These are phyloP conservation scores for Nematodospora valgi DNA, from an alignment of 805 yeast species.

Conservation along the genomic window DNA sequence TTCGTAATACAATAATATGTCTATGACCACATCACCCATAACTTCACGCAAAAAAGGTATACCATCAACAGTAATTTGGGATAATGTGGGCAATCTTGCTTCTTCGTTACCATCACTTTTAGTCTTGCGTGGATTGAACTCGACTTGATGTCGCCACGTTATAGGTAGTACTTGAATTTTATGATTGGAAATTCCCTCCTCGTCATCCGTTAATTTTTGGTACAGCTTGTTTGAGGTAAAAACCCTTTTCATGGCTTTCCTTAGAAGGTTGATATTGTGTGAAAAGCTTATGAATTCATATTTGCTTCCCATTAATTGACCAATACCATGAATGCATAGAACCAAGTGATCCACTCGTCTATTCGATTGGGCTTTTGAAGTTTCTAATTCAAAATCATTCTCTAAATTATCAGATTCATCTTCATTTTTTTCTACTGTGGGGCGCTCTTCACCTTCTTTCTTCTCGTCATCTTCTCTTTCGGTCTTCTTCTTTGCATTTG, in stretches of 20 bases:
- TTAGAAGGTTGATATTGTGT: constrained; percentile 69
- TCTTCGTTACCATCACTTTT: constrained; percentile 35
- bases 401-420: constrained; percentile 39
- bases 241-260: constrained; percentile 53
- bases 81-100: constrained; percentile 58
- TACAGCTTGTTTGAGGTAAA: constrained; percentile 39
- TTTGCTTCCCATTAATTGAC: constrained; percentile 76
- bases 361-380: constrained; percentile 15
- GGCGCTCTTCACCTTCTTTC: constrained; percentile 9
- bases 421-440: constrained; percentile 15
- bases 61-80: constrained; percentile 72
- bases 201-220: constrained; percentile 25
- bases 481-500: constrained; percentile 8
- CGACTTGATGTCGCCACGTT: constrained; percentile 80
- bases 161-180: constrained; percentile 83
- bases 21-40: constrained; percentile 82
- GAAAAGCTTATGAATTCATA: constrained; percentile 82
- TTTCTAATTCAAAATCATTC: constrained; percentile 41
- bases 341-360: constrained; percentile 58
- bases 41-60: constrained; percentile 71
- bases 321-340: constrained; percentile 89
- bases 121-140: constrained; percentile 49
- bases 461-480: neutral
- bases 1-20: constrained; percentile 75
- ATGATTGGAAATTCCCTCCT: constrained; percentile 36